Percentiles rank a stretch among this genome's conserved stretches.
These are phyloP conservation scores for Diplodia intermedia DNA, from an alignment of 2,329 filamentous ascomycete genomes.

Conservation along the genomic window DNA sequence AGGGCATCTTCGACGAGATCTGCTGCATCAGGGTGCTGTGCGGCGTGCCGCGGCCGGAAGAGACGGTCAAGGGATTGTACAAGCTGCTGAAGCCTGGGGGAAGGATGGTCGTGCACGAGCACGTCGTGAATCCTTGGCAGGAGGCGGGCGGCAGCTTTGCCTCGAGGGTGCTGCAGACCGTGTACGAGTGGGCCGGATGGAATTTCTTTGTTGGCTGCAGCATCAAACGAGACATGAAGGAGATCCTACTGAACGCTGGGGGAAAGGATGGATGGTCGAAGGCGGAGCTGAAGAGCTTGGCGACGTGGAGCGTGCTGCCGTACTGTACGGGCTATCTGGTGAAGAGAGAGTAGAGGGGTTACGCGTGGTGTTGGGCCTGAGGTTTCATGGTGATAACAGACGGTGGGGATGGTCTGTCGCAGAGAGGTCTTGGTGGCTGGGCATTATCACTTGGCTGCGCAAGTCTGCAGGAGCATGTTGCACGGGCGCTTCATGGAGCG, in stretches of 20 bases:
- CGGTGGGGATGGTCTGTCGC: neutral
- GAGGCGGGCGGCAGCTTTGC: conserved; percentile 49
- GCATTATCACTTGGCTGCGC: conserved; percentile 6
- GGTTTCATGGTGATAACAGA: conserved; percentile 1
- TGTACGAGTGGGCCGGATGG: conserved; percentile 58
- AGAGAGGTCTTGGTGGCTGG: conserved; percentile 1
- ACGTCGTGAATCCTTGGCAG: conserved; percentile 61
- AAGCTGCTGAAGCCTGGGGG: conserved; percentile 61
- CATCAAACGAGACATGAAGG: conserved; percentile 57
- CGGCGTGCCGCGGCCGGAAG: conserved; percentile 57
- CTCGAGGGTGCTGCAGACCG: conserved; percentile 55
- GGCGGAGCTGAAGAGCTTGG: conserved; percentile 54
- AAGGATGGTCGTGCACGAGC: conserved; percentile 62
- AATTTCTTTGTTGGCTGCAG: conserved; percentile 60
- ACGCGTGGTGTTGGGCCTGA: neutral
- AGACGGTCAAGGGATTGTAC: conserved; percentile 57
- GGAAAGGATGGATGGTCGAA: conserved; percentile 54
- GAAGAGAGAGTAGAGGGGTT: conserved; percentile 39
- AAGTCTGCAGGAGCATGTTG: neutral
- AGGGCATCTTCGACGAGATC: conserved; percentile 62
- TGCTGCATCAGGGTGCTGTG: conserved; percentile 63
- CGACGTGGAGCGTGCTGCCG: conserved; percentile 42
- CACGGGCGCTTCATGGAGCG: neutral
- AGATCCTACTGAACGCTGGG: conserved; percentile 52
- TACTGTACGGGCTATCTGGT: conserved; percentile 48